These are phyloP conservation scores for Botrytis porri DNA, from an alignment of 2,329 filamentous ascomycete genomes.

Conservation along the genomic window DNA sequence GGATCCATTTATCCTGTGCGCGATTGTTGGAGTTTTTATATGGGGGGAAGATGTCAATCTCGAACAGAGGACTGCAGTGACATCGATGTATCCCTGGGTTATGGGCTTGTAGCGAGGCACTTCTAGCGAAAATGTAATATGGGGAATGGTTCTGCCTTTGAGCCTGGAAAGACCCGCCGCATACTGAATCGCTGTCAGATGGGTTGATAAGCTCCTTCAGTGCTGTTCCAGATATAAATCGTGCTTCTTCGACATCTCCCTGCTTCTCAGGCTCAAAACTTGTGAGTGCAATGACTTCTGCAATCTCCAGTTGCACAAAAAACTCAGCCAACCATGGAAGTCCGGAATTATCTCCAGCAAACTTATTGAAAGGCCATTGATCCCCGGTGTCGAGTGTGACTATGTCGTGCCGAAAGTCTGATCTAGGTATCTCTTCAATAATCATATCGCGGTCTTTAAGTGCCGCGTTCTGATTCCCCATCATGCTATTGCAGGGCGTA, in stretches of 20 bases:
- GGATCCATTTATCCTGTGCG: fast-evolving
- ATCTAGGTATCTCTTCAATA: not conserved
- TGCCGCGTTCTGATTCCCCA: not conserved
- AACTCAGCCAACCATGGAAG: not conserved
- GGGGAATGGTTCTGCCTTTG: no score
- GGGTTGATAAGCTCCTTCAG: not conserved
- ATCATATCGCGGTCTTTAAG: not conserved
- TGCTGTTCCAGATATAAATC: not conserved
- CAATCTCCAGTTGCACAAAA: not conserved
- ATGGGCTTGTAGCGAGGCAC: not conserved
- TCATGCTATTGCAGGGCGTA: not conserved
- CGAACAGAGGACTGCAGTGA: not conserved
- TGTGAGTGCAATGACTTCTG: not conserved
- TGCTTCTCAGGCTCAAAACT: not conserved
- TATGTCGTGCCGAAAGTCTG: not conserved
- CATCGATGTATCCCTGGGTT: fast-evolving
- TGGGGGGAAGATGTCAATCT: not conserved
- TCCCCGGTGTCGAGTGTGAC: not conserved
- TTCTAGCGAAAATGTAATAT: not conserved
- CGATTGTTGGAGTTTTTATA: not conserved
- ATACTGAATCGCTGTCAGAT: not conserved
- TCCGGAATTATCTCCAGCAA: not conserved
- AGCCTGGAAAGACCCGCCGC: not conserved
- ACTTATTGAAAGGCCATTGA: not conserved
- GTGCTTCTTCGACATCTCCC: not conserved